Conservation (phyloP, 2,329 filamentous ascomycete species). For the Arthrobotrys musiformis region DNA sequence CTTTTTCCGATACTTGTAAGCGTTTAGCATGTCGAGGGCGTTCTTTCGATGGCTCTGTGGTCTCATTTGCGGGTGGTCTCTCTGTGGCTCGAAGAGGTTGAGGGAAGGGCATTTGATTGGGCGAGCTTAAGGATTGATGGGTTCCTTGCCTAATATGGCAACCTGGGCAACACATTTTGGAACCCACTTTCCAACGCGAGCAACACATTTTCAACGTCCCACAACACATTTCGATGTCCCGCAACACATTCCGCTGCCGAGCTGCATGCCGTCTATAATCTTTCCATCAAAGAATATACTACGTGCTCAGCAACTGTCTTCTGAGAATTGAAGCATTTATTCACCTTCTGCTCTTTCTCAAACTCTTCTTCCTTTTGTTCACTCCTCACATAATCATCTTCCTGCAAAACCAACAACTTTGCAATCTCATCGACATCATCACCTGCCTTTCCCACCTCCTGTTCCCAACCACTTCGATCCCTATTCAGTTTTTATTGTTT, state of each 20-base stretch:
- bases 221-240: background rate
- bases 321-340: background rate
- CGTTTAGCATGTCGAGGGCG: background rate
- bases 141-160: background rate
- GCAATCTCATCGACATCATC: background rate
- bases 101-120: background rate
- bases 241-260: background rate
- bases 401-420: background rate
- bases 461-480: background rate
- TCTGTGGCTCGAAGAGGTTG: background rate
- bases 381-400: background rate
- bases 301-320: background rate
- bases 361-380: background rate
- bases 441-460: background rate
- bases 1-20: background rate
- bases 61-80: no score
- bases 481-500: background rate
- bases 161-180: background rate
- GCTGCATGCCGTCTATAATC: background rate
- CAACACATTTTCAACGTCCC: conserved; percentile 2
- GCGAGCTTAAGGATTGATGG: background rate
- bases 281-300: background rate
- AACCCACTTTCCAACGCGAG: background rate
- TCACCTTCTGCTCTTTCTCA: background rate
- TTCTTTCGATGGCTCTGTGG: no score